Base-by-base conservation (phyloP, 176 grass and related monocot genomes). In the Musa itinerans region DNA sequence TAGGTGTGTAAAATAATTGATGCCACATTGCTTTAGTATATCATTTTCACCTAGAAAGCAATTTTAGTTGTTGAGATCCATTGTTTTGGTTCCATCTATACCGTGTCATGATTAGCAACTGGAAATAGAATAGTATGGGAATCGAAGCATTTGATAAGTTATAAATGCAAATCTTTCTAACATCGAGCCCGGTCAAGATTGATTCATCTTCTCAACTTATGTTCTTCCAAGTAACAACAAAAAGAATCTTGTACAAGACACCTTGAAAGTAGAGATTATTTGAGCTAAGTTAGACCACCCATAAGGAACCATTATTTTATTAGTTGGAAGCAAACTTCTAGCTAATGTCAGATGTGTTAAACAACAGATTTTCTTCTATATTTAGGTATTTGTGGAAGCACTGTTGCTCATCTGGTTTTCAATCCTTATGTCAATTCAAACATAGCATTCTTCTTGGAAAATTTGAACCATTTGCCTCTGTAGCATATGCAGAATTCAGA, bases 1-100 rank as follows among this genome's bases (percentile, higher is more conserved):
- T 26, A 65, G 63, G 63, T 65, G 11, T 65, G 63, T 65, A 65
- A 25, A 65, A 25, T 65, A 64, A 65, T 65, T 29, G 23, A 25
- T 27, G 63, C 20, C 19, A 1, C 20, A 11, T 70, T 70, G 15
- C 65, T 68, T 68, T 26, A 15, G 13, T 68, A 24, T 49, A n/a
- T 13, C 66, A 49, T 48, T 2, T 49, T 69, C 66, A 19, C 10
- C 66, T 10, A 10, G 10, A 69, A 69, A 48, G 7, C 26, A 19
- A 69, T 48, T 49, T 17, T 43, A 19, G 43, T 17, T 19, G 19
- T 17, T 19, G 43, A 49, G 11, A 25, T 65, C 34, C 34, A 43
- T 24, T 65, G 11, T 25, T 65, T 10, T 65, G 12, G 24, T 25
- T 26, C 24, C 9, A 14, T 65, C 2, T 3, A 27, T 25, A 13